phyloP scores from a whole-genome alignment of 2,329 filamentous ascomycete genomes.

The Exophiala oligosperma region DNA sequence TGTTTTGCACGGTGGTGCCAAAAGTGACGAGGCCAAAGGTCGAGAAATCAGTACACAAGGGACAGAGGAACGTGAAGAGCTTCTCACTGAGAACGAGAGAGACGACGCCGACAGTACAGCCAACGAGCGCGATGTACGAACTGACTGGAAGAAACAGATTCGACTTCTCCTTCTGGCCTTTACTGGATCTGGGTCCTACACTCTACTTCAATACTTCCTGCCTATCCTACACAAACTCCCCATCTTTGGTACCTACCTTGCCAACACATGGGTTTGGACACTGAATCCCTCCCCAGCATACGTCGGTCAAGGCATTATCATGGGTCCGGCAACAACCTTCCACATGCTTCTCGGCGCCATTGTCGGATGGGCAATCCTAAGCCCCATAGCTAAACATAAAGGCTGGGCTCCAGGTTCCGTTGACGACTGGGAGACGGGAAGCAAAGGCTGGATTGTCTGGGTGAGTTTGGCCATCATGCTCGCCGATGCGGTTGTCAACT shows the following conservation, averaged over 20 bases:
- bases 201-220: constrained; percentile 84
- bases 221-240: constrained; percentile 83
- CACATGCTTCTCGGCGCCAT: constrained; percentile 93
- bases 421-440: constrained; percentile 84
- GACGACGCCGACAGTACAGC: constrained; percentile 39
- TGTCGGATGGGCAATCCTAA: constrained; percentile 86
- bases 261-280: constrained; percentile 86
- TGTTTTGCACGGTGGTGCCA: constrained; percentile 71
- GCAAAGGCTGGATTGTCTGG: constrained; percentile 99
- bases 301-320: constrained; percentile 95
- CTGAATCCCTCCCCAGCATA: constrained; percentile 97
- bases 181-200: constrained; percentile 61
- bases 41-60: constrained; percentile 25
- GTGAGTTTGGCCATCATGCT: constrained; percentile 95
- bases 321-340: constrained; percentile 91
- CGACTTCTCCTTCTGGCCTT: constrained; percentile 61
- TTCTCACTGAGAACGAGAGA: constrained; percentile 37
- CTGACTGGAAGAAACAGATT: constrained; percentile 64
- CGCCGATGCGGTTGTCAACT: constrained; percentile 83
- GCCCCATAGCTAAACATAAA: constrained; percentile 78
- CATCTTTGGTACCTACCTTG: constrained; percentile 74
- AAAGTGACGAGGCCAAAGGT: constrained; percentile 41
- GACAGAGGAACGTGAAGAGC: constrained; percentile 33
- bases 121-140: constrained; percentile 38
- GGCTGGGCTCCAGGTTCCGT: constrained; percentile 91